Evolutionary conservation across 176 grass and related monocot genomes (phyloP).

Genomic region (Poa annua): DNA sequence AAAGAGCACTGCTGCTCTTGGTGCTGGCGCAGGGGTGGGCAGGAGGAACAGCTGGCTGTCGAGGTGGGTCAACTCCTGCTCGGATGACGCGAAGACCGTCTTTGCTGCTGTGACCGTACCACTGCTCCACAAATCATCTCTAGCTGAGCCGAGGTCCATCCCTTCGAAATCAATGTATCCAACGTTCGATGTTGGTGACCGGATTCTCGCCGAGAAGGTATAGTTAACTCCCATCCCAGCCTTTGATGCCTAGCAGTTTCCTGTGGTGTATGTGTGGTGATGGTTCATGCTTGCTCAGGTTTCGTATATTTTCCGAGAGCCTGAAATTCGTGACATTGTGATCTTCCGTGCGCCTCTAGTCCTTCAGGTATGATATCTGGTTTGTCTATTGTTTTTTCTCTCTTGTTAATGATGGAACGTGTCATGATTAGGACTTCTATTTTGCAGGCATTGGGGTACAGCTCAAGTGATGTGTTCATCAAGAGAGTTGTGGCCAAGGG

Average conservation of each 20-base stretch:
- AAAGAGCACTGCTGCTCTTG: conserved; percentile 32
- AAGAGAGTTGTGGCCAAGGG: conserved; percentile 95
- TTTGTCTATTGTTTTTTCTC: not conserved
- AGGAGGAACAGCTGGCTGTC: conserved; percentile 76
- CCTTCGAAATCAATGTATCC: conserved; percentile 95
- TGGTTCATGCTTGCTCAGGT: conserved; percentile 50
- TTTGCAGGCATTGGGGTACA: conserved; percentile 73
- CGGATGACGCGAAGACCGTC: conserved; percentile 84
- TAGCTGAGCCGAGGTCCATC: conserved; percentile 88
- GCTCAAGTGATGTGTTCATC: conserved; percentile 88
- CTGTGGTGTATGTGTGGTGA: conserved; percentile 18
- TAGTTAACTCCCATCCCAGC: not conserved
- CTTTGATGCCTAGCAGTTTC: not conserved
- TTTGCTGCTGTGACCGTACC: conserved; percentile 86
- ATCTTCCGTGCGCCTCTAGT: conserved; percentile 74
- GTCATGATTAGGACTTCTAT: not conserved
- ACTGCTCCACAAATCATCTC: conserved; percentile 66
- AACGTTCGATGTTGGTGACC: conserved; percentile 93
- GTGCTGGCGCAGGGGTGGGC: conserved; percentile 21
- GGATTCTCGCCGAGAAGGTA: conserved; percentile 97
- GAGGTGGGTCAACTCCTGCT: conserved; percentile 78
- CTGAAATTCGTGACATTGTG: conserved; percentile 84
- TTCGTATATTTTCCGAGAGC: conserved; percentile 84
- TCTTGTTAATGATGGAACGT: conserved; percentile 18
- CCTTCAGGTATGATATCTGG: conserved; percentile 60